These are phyloP conservation scores for Globisporangium barbulae DNA, from an alignment of 352 stramenopile genomes.

Conservation along the genomic window DNA sequence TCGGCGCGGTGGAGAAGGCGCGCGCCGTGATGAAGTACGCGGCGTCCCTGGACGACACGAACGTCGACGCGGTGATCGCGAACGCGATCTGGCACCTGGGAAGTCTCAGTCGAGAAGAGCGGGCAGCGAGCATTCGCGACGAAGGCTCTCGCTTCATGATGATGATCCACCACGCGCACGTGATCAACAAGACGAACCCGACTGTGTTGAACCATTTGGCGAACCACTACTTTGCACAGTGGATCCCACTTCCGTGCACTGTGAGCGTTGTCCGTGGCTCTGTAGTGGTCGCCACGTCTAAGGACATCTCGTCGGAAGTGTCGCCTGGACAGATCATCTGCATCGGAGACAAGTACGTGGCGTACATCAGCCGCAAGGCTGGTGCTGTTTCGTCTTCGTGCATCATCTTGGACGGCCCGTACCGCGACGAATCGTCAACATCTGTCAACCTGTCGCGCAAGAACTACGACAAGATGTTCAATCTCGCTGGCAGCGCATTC, in stretches of 20 bases:
- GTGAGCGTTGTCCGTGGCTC: conserved; percentile 85
- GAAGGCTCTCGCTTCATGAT: conserved; percentile 90
- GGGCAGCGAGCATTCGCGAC: conserved; percentile 72
- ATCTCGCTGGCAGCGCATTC: conserved; percentile 83
- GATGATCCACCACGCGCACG: conserved; percentile 89
- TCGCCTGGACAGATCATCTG: conserved; percentile 91
- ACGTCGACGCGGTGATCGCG: conserved; percentile 94
- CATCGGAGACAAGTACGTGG: conserved; percentile 91
- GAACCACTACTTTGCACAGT: conserved; percentile 98
- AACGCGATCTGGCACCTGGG: conserved; percentile 91
- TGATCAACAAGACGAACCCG: conserved; percentile 85
- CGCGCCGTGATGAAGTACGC: conserved; percentile 84
- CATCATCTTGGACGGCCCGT: conserved; percentile 76
- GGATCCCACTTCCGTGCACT: conserved; percentile 89
- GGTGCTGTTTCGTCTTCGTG: conserved; percentile 57
- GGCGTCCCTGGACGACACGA: conserved; percentile 82
- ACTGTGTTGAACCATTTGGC: conserved; percentile 96
- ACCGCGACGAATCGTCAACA: conserved; percentile 67
- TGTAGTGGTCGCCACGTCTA: conserved; percentile 78
- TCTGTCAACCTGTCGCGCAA: conserved; percentile 75
- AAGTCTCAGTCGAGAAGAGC: conserved; percentile 72
- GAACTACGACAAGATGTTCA: conserved; percentile 91
- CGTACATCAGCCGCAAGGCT: conserved; percentile 76
- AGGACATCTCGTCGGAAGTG: conserved; percentile 86
- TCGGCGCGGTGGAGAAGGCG: conserved; percentile 89